Conservation (phyloP, 805 yeast genomes). For the Wickerhamiella slavikovae region DNA sequence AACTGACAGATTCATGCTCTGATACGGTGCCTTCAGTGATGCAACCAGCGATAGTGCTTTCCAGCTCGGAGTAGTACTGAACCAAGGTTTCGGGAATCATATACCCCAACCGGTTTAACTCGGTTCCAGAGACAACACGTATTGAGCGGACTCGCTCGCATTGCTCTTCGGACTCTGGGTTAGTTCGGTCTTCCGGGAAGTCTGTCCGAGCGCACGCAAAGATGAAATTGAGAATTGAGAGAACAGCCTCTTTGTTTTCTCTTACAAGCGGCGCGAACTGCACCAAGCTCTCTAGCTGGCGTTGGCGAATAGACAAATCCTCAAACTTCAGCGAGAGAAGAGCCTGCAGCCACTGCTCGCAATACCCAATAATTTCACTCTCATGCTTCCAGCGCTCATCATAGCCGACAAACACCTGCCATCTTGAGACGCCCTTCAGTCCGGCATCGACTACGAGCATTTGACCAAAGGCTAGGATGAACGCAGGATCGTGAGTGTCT, state of each 20-base stretch:
- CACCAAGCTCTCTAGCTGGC: constrained; percentile 77
- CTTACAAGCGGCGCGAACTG: constrained; percentile 82
- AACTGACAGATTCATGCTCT: constrained; percentile 83
- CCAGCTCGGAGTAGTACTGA: constrained; percentile 62
- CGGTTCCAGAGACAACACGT: constrained; percentile 85
- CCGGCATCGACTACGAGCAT: constrained; percentile 76
- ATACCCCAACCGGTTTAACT: constrained; percentile 79
- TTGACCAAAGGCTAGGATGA: constrained; percentile 58
- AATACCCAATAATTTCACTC: constrained; percentile 38
- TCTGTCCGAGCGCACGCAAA: constrained; percentile 72
- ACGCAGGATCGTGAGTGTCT: constrained; percentile 26
- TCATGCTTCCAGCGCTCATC: constrained; percentile 32
- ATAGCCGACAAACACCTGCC: constrained; percentile 80
- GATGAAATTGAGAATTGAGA: constrained; percentile 66
- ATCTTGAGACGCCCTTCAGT: constrained; percentile 78
- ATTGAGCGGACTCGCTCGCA: constrained; percentile 69
- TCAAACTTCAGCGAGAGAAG: constrained; percentile 53
- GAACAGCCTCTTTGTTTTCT: constrained; percentile 50
- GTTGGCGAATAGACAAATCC: constrained; percentile 65
- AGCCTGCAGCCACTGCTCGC: constrained; percentile 33
- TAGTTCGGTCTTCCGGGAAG: constrained; percentile 43
- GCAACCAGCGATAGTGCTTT: constrained; percentile 55
- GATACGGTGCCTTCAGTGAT: constrained; percentile 50
- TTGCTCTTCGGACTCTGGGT: constrained; percentile 39
- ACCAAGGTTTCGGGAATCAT: constrained; percentile 83